These are phyloP conservation scores for Tanacetum coccineum DNA, from an alignment of 129 eudicot genomes.

Conservation along the genomic window DNA sequence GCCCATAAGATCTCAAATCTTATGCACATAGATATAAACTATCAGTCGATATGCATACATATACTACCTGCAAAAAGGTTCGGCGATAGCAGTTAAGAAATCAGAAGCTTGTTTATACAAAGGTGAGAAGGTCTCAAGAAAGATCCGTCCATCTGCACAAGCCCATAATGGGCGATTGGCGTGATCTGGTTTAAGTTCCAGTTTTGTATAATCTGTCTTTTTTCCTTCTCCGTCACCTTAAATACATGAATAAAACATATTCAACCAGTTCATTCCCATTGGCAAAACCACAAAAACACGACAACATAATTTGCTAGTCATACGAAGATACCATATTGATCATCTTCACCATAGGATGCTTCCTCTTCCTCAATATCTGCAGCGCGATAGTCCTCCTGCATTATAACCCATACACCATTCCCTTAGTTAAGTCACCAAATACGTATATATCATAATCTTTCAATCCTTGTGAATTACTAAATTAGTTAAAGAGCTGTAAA, in stretches of 20 bases:
- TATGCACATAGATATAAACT: neutral
- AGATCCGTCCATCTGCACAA: conserved; percentile 95
- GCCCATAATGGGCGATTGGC: conserved; percentile 93
- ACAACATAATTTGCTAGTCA: neutral
- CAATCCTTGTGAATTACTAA: neutral
- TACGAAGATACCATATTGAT: conserved; percentile 50
- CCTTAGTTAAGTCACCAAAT: neutral
- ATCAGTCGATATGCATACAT: neutral
- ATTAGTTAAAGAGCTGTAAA: conserved; percentile 1
- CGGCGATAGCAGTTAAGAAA: conserved; percentile 92
- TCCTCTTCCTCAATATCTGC: conserved; percentile 46
- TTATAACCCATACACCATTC: neutral
- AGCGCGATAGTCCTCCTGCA: conserved; percentile 57
- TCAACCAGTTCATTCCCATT: neutral
- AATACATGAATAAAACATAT: conserved; percentile 8
- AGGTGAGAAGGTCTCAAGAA: conserved; percentile 87
- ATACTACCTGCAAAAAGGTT: conserved; percentile 89
- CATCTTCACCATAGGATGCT: conserved; percentile 45
- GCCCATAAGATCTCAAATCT: conserved; percentile 3
- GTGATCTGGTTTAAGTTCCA: conserved; percentile 93
- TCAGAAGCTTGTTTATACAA: conserved; percentile 92
- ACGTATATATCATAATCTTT: neutral
- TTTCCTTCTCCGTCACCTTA: conserved; percentile 54
- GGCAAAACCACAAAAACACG: neutral
- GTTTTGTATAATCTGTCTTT: conserved; percentile 70